A percentile compares a stretch with the other conserved stretches of the same genome.
Evolutionary conservation across 1,284 basidiomycete genomes (phyloP).

Genomic region (Malassezia psittaci): DNA sequence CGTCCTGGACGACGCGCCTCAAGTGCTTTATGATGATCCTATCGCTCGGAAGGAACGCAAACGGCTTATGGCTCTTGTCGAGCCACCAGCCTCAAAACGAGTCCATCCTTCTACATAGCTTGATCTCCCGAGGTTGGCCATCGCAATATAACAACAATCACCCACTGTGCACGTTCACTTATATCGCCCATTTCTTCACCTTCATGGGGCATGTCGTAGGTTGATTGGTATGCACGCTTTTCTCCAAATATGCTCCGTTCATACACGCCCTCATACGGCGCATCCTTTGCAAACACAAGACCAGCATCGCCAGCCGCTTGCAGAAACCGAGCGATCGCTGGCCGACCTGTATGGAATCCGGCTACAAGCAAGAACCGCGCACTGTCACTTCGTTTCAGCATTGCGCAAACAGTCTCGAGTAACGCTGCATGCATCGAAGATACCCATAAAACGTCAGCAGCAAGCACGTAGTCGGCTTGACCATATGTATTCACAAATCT

Average conservation of each 20-base stretch:
- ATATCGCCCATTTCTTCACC: constrained; percentile 42
- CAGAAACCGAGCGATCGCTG: constrained; percentile 35
- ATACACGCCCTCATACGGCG: constrained; percentile 23
- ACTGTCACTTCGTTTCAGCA: constrained; percentile 19
- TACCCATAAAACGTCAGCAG: constrained; percentile 43
- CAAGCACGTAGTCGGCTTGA: constrained; percentile 28
- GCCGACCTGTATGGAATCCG: constrained; percentile 40
- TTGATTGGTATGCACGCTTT: constrained; percentile 12
- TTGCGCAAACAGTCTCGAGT: constrained; percentile 26
- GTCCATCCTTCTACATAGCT: too few species aligned
- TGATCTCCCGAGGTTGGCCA: constrained; percentile 15
- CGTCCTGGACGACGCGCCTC: neutral
- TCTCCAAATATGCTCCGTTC: constrained; percentile 26
- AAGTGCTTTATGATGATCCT: constrained; percentile 32
- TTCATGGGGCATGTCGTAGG: neutral
- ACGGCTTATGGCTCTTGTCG: constrained; percentile 25
- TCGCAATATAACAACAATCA: constrained; percentile 27
- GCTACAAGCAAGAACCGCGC: constrained; percentile 32
- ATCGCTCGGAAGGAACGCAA: constrained; percentile 22
- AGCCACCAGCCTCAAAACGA: neutral
- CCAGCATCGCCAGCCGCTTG: constrained; percentile 6
- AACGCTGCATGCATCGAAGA: constrained; percentile 33
- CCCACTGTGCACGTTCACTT: constrained; percentile 33
- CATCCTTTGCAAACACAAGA: constrained; percentile 20
- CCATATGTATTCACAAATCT: neutral